Evolutionary conservation across 2,329 filamentous ascomycete genomes (phyloP), one percentile per base, ranked within the genome.

Genomic region (Ascochyta lentis): DNA sequence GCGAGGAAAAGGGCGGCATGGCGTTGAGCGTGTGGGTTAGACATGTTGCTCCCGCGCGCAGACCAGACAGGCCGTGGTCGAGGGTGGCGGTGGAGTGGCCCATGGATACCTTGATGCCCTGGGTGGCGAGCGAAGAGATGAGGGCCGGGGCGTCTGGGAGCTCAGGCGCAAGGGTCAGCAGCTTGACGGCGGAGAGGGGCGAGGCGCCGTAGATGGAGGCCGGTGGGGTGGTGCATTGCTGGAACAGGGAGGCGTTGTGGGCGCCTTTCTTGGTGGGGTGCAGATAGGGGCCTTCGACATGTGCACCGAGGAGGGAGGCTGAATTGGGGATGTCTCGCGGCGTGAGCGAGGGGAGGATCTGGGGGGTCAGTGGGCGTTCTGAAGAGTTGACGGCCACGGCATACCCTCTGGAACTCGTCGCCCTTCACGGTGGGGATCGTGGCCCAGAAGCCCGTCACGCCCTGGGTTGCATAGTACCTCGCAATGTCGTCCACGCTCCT

Each of bases 21-120:
- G 81, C 82, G 61, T 86, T 85, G 39, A 85, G 76, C 0, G 80
- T 80, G 64, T 85, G 83, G 0, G 83, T 85, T 1, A 85, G 67
- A 38, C 79, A 76, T 35, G 74, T 81, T 27, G 83, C 83, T 22
- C 83, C 83, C 24, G 79, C 78, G 29, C 70, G 55, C 9, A 84
- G 63, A 4, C 78, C 83, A 12, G 68, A 54, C 3, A 80, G 60
- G 4, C 82, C 83, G 40, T 81, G 64, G 10, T 76, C 67, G 63
- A 79, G 80, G 6, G 76, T 78, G 8, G 82, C 82, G n/a, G 74
- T 76, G 10, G 77, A 80, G 67, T 85, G 83, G 31, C 81, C 81
- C 40, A 83, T 74, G 15, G 80, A 81, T 39, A 83, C 79, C 42
- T 69, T 69, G 56, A 81, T 78, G 42, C 74, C 74, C 44, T 75